phyloP scores from a whole-genome alignment of 495 filamentous ascomycete species.

The Barbatosphaeria neglecta region DNA sequence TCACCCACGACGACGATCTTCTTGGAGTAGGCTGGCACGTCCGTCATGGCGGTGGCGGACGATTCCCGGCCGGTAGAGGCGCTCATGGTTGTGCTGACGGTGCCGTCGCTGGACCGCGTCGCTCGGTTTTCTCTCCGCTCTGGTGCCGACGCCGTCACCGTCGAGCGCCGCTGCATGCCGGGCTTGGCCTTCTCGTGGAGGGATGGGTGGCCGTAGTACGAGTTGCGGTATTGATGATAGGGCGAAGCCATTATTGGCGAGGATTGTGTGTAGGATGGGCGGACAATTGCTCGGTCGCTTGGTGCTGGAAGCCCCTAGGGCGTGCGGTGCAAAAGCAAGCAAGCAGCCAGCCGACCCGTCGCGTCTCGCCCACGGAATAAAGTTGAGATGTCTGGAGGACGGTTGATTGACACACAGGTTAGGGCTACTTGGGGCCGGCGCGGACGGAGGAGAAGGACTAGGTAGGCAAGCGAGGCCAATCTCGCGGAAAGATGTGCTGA shows the following conservation, averaged over 20 bases:
- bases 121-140: constrained; percentile 28
- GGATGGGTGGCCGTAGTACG: constrained; percentile 24
- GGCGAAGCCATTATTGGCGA: constrained; percentile 25
- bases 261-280: too few relatives aligned
- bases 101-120: constrained; percentile 53
- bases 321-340: too few relatives aligned
- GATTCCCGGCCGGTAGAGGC: constrained; percentile 57
- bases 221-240: constrained; percentile 30
- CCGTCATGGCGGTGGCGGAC: constrained; percentile 69
- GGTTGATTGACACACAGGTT: too few relatives aligned
- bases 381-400: background rate
- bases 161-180: constrained; percentile 23
- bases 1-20: constrained; percentile 98
- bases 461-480: too few relatives aligned
- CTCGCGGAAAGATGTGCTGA: too few relatives aligned
- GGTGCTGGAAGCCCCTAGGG: too few relatives aligned
- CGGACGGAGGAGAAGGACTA: too few relatives aligned
- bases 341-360: too few relatives aligned
- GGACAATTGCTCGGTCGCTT: too few relatives aligned
- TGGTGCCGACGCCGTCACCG: constrained; percentile 8
- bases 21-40: constrained; percentile 89
- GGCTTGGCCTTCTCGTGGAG: constrained; percentile 27
- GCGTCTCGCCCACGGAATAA: background rate
- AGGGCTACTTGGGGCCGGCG: too few relatives aligned
- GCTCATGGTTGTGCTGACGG: constrained; percentile 63